A percentile compares a stretch with the other conserved stretches of the same genome.
Evolutionary conservation across 129 eudicot genomes (phyloP).

Genomic region (Ambrosia trifida): DNA sequence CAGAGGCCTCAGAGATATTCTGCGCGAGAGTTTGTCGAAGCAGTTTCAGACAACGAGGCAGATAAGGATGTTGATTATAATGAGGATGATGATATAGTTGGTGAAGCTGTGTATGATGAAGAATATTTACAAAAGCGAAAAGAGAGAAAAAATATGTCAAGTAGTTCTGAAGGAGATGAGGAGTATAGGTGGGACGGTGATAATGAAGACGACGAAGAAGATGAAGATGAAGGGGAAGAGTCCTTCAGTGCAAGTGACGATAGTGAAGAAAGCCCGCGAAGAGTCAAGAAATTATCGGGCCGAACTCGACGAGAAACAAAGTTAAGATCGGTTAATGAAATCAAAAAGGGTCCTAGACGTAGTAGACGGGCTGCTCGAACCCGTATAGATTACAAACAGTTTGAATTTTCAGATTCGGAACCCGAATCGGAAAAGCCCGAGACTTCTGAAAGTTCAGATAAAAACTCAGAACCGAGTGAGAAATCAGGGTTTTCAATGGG

Average conservation of each 20-base stretch:
- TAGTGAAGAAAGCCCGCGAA: conserved; percentile 56
- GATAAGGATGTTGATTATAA: conserved; percentile 56
- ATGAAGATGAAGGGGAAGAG: conserved; percentile 66
- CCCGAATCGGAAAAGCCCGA: conserved; percentile 54
- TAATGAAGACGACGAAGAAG: conserved; percentile 67
- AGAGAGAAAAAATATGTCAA: conserved; percentile 53
- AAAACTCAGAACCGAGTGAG: conserved; percentile 46
- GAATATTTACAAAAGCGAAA: conserved; percentile 71
- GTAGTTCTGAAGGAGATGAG: conserved; percentile 94
- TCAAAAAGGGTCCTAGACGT: conserved; percentile 66
- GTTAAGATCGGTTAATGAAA: conserved; percentile 56
- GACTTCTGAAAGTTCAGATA: conserved; percentile 48
- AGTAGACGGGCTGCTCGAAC: conserved; percentile 76
- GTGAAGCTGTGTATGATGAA: conserved; percentile 93
- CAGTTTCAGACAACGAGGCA: conserved; percentile 60
- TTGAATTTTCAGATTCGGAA: conserved; percentile 78
- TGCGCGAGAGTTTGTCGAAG: conserved; percentile 60
- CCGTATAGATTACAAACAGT: conserved; percentile 64
- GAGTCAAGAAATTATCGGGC: conserved; percentile 42
- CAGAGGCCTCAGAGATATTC: conserved; percentile 83
- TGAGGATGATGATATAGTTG: conserved; percentile 79
- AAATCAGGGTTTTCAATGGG: conserved; percentile 52
- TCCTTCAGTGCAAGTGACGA: conserved; percentile 68
- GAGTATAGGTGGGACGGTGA: conserved; percentile 75
- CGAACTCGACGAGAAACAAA: conserved; percentile 74